phyloP scores from a whole-genome alignment of 2,329 filamentous ascomycete species.

The Shiraia bambusicola region DNA sequence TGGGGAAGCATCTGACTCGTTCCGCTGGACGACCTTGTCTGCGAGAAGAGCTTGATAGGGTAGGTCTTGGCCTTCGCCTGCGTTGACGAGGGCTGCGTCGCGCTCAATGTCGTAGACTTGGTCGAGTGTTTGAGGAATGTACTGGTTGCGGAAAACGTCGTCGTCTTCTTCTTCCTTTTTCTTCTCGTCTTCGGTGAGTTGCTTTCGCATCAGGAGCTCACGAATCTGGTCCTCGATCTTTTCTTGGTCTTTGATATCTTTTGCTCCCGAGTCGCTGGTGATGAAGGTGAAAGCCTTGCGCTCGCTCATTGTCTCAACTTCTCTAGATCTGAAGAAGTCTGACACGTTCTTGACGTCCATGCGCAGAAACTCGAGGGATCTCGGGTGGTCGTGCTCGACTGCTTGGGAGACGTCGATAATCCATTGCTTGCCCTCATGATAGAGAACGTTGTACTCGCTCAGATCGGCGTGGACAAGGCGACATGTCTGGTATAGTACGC shows the following conservation, averaged over 20 bases:
- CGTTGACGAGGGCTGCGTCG: conserved; percentile 74
- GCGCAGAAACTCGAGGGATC: conserved; percentile 86
- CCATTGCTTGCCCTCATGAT: conserved; percentile 78
- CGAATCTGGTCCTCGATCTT: conserved; percentile 65
- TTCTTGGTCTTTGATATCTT: conserved; percentile 56
- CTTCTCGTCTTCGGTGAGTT: conserved; percentile 53
- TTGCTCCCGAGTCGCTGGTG: conserved; percentile 60
- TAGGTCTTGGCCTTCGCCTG: conserved; percentile 73
- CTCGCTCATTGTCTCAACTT: conserved; percentile 78
- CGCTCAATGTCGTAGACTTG: conserved; percentile 96
- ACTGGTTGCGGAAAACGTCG: conserved; percentile 92
- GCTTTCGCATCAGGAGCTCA: conserved; percentile 62
- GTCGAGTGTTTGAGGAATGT: conserved; percentile 92
- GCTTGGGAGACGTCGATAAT: conserved; percentile 98
- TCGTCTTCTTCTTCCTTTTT: conserved; percentile 72
- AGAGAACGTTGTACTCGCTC: conserved; percentile 97
- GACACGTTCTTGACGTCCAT: conserved; percentile 99
- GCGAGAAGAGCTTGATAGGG: conserved; percentile 86
- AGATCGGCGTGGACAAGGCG: conserved; percentile 92
- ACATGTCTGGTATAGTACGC: conserved; percentile 89
- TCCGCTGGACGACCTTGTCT: conserved; percentile 54
- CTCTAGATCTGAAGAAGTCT: conserved; percentile 87
- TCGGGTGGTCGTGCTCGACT: conserved; percentile 94
- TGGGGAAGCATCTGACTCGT: conserved; percentile 49
- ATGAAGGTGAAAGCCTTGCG: conserved; percentile 83